Percentiles rank a stretch among this genome's conserved stretches.
Conservation (phyloP, 345 rosid genomes). For the Sonneratia caseolaris region DNA sequence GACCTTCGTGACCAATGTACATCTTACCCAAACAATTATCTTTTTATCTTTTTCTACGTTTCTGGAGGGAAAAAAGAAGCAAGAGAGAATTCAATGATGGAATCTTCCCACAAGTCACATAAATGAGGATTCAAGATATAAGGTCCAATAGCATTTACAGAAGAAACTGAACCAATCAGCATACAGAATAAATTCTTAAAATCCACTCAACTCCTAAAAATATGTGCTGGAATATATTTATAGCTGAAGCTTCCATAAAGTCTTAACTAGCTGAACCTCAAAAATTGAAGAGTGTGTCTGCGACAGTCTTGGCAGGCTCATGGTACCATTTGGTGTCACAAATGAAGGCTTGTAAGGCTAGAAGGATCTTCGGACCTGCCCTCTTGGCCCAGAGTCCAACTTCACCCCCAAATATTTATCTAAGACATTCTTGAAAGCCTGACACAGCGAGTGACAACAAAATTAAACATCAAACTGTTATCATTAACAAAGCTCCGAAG, state of each 20-base stretch:
- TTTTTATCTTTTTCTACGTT: too few species aligned
- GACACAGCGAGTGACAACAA: constrained; percentile 16
- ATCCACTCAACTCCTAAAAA: not conserved
- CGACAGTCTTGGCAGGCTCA: not conserved
- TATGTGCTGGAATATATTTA: not conserved
- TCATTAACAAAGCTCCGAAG: not conserved
- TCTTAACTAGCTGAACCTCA: not conserved
- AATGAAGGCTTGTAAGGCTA: not conserved
- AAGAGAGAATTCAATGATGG: too few species aligned
- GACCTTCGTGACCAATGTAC: not conserved
- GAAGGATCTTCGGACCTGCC: not conserved
- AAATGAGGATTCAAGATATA: not conserved
- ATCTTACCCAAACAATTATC: not conserved
- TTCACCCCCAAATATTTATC: constrained; percentile 54
- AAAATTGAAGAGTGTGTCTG: not conserved
- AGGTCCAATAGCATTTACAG: not conserved
- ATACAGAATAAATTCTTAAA: not conserved
- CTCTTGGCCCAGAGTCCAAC: constrained; percentile 8
- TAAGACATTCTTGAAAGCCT: constrained; percentile 60
- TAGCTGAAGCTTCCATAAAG: not conserved
- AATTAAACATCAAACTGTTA: not conserved
- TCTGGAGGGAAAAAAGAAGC: too few species aligned
- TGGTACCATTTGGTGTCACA: not conserved
- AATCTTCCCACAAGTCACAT: too few species aligned
- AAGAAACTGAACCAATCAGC: not conserved